Evolutionary conservation across 768 basidiomycete genomes (phyloP).

Genomic region (Podaxis sp.): DNA sequence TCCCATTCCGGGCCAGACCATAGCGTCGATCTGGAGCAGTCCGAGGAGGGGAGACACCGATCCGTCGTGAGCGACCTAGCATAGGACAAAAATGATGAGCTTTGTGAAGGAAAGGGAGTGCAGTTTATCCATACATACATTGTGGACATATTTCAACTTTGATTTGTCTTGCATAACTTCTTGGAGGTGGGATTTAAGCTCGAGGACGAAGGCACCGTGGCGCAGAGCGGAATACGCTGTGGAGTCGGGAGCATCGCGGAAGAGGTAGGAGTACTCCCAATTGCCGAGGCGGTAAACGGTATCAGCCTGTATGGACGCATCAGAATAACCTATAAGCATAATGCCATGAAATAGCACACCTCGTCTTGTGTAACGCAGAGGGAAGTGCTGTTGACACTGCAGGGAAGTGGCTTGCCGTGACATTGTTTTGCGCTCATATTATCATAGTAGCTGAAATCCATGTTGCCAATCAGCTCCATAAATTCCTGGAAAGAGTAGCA

Average conservation of each 20-base stretch:
- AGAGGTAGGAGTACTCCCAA: conserved; percentile 61
- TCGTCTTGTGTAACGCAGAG: conserved; percentile 43
- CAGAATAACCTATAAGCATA: neutral
- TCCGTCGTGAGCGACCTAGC: conserved; percentile 46
- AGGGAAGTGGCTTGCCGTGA: conserved; percentile 45
- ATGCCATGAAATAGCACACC: conserved; percentile 21
- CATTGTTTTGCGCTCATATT: conserved; percentile 52
- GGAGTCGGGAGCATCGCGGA: conserved; percentile 44
- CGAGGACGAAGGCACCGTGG: conserved; percentile 48
- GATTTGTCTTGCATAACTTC: conserved; percentile 35
- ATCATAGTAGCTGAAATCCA: conserved; percentile 44
- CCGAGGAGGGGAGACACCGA: conserved; percentile 50
- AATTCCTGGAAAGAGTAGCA: neutral
- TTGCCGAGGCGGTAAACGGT: conserved; percentile 56
- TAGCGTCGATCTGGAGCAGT: conserved; percentile 45
- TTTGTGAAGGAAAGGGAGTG: neutral
- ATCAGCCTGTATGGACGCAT: conserved; percentile 33
- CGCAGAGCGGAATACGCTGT: conserved; percentile 41
- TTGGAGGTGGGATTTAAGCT: conserved; percentile 41
- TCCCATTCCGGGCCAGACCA: conserved; percentile 56
- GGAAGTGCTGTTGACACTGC: conserved; percentile 43
- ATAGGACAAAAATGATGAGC: neutral
- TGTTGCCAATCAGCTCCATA: neutral
- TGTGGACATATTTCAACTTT: conserved; percentile 43
- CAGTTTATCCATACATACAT: conserved; percentile 26